Evolutionary conservation across 768 basidiomycete species (phyloP).

Genomic region (Kondoa subrosea): DNA sequence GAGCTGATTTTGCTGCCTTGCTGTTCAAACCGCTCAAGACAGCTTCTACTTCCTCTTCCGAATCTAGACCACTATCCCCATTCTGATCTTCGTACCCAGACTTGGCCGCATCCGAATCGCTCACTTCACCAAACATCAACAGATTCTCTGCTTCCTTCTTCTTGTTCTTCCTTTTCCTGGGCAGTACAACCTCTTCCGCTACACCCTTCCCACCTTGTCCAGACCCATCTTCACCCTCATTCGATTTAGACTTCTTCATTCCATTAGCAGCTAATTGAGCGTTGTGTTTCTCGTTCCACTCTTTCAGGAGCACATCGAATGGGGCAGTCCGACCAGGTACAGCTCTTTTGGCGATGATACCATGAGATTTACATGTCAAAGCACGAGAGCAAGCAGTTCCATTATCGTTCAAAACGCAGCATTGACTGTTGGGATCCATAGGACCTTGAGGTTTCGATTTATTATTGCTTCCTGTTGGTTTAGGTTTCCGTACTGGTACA

Average conservation of each 20-base stretch:
- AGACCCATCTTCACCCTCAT: constrained; percentile 65
- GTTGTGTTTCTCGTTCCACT: constrained; percentile 44
- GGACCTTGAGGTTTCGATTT: not conserved
- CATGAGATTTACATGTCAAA: constrained; percentile 93
- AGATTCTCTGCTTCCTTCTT: constrained; percentile 11
- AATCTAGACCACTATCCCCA: constrained; percentile 41
- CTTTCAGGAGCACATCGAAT: constrained; percentile 73
- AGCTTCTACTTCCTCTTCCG: constrained; percentile 66
- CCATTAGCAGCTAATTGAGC: constrained; percentile 24
- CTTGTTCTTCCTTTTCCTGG: constrained; percentile 15
- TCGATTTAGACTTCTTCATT: constrained; percentile 49
- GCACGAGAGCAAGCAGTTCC: constrained; percentile 79
- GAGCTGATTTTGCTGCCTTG: constrained; percentile 31
- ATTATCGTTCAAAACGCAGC: constrained; percentile 95
- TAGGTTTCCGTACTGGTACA: not conserved
- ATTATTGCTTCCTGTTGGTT: not conserved
- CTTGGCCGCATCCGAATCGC: constrained; percentile 53
- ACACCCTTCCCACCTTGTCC: no score
- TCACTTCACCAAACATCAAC: constrained; percentile 33
- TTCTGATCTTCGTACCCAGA: constrained; percentile 43
- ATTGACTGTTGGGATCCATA: constrained; percentile 35
- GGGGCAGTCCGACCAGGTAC: constrained; percentile 66
- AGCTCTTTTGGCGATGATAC: constrained; percentile 87
- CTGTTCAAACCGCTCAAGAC: constrained; percentile 44
- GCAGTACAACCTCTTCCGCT: constrained; percentile 14